Base-by-base conservation (phyloP, 2,329 filamentous ascomycete genomes). In the Rhynchosporium agropyri region DNA sequence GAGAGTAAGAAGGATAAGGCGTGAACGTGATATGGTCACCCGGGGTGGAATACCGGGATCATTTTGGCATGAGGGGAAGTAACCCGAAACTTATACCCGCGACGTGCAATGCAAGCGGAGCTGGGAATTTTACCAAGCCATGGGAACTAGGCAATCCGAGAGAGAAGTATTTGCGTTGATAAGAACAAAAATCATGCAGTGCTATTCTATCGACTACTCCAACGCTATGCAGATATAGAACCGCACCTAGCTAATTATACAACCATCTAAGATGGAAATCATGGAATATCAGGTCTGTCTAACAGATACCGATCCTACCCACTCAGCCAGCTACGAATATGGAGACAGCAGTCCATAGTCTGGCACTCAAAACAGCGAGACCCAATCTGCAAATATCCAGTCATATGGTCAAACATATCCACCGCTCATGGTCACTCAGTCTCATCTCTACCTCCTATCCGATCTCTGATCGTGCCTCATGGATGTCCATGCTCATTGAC, bases 1-100 rank as follows among this genome's bases (percentile, higher is more conserved):
- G 70, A 74, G 57, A 60, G 50, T 8, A 74, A 70, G 55, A 71
- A 65, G 42, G 7, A 70, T 53, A 71, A 65, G 31, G 7, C 13
- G 36, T 48, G 38, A 15, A 7, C 4, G 1, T 49, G 15, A 36
- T 15, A 29, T 28, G 15, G 7, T 40, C n/a, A 9, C 26, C 28
- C 20, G 20, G 20, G 20, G 20, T 20, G 20, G 20, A 20, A 42
- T 54, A 20, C 13, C 13, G 51, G 10, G 33, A 20, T 20, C 26
- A 8, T 5, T 29, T 9, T 54, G 10, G 51, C 51, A 54, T 40
- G n/a, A 20, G n/a, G 3, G 33, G 33, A 20, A 53, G 51, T 20
- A 42, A 29, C 36, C 20, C 38, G n/a, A 26, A 42, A 36, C 50
- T 42, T 46, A 57, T 45, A 57, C 28, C 28, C 26, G 20, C 10